Base-by-base conservation (phyloP, 2,329 filamentous ascomycete genomes). In the Cladophialophora chaetospira region DNA sequence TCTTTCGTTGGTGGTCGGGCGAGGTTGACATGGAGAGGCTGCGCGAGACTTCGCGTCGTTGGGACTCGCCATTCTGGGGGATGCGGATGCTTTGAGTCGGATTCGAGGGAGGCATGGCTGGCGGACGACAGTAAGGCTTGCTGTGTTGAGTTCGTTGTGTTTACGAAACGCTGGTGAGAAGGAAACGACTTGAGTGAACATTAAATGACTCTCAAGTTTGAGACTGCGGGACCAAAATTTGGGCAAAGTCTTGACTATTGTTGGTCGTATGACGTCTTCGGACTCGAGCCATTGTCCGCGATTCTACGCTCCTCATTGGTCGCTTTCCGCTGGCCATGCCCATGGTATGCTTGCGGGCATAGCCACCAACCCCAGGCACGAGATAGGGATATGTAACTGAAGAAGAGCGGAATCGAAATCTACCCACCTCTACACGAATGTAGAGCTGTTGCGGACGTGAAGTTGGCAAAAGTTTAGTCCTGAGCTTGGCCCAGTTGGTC, bases 21-120 rank as follows among this genome's bases (percentile, higher is more conserved):
- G 91, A 94, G 45, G 83, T 85, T 28, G 88, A 91, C 61, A 91
- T 76, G 69, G 82, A 85, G 69, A 86, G 77, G 71, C 79, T 85
- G 69, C 84, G 81, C 15, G 82, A 83, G 49, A 79, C 73, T 63
- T 72, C 66, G 77, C 80, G 64, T 23, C 49, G 72, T 5, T 60
- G 48, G 10, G 35, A 29, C 33, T 51, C 9, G 44, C 58, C 61
- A 58, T 60, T 62, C 23, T 51, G 36, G 28, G 54, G 58, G 49
- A 58, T 58, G 38, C 62, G 63, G 50, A 65, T 60, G 47, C 62
- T 61, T 43, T 63, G 46, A 15, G 61, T 64, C 48, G 63, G 55
- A 5, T 60, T 53, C 11, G 64, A 64, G 17, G 58, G 28, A 50
- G 64, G 57, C 64, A 66, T 66, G 3, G 8, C 57, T 25, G 3